Conservation (phyloP, 73 alveolate genomes). For the Durusdinium trenchii region DNA sequence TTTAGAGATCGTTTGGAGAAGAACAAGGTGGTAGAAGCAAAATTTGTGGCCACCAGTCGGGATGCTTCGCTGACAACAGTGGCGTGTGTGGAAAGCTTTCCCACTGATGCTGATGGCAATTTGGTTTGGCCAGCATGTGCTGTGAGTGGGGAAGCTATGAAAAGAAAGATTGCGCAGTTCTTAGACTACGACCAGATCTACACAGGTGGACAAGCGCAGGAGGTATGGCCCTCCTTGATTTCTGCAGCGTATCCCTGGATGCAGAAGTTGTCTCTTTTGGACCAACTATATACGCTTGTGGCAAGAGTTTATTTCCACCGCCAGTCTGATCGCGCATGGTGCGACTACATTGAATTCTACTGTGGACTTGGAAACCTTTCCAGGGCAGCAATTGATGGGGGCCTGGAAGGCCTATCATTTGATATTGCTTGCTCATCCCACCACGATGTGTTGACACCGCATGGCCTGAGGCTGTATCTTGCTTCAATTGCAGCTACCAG, state of each 20-base stretch:
- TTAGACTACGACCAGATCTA: background rate
- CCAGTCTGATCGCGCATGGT: background rate
- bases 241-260: background rate
- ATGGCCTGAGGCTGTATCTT: background rate
- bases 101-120: background rate
- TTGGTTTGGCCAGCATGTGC: background rate
- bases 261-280: background rate
- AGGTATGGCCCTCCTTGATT: background rate
- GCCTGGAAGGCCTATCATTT: background rate
- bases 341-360: background rate
- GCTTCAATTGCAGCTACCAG: background rate
- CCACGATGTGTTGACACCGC: background rate
- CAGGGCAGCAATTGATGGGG: background rate
- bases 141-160: background rate
- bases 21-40: background rate
- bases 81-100: background rate
- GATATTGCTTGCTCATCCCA: background rate
- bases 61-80: background rate
- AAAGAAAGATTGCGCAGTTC: background rate
- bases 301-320: background rate
- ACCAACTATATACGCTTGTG: background rate
- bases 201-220: background rate
- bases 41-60: background rate
- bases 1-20: background rate
- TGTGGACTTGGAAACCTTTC: background rate